Conservation (phyloP, 805 yeast genomes). For the Myxozyma sirexii region DNA sequence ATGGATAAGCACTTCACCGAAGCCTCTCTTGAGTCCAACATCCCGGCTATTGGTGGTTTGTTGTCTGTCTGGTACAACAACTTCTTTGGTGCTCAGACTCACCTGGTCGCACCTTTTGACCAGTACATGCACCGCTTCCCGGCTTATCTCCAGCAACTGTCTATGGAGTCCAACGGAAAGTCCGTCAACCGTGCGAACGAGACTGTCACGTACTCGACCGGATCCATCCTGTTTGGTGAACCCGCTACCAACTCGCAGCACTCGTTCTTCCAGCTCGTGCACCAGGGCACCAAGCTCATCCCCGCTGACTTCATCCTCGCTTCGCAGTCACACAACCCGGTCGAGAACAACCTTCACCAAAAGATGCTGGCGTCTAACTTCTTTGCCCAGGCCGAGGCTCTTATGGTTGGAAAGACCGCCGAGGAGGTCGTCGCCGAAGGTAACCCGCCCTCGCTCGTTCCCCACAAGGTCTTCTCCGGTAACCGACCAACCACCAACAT, state of each 20-base stretch:
- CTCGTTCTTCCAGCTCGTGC: constrained; percentile 98
- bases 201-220: constrained; percentile 93
- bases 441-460: constrained; percentile 79
- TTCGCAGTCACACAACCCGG: constrained; percentile 97
- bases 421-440: constrained; percentile 81
- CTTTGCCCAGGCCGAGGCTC: constrained; percentile 97
- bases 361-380: constrained; percentile 98
- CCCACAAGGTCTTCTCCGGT: constrained; percentile 96
- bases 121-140: constrained; percentile 99
- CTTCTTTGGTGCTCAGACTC: constrained; percentile 97
- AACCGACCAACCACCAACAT: constrained; percentile 99
- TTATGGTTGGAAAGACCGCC: constrained; percentile 88
- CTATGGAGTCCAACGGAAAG: constrained; percentile 99
- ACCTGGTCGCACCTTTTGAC: constrained; percentile 97
- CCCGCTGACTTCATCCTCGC: constrained; percentile 97
- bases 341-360: constrained; percentile 92
- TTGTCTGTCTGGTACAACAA: constrained; percentile 98
- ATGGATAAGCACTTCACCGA: constrained; percentile 86
- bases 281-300: constrained; percentile 97
- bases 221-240: constrained; percentile 94
- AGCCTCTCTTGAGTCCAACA: constrained; percentile 86
- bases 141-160: constrained; percentile 96
- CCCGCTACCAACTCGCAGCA: constrained; percentile 99
- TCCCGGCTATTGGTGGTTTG: constrained; percentile 91
- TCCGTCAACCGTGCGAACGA: constrained; percentile 90